Conservation (phyloP, 352 stramenopile species). For the Blastocystis sp. region DNA sequence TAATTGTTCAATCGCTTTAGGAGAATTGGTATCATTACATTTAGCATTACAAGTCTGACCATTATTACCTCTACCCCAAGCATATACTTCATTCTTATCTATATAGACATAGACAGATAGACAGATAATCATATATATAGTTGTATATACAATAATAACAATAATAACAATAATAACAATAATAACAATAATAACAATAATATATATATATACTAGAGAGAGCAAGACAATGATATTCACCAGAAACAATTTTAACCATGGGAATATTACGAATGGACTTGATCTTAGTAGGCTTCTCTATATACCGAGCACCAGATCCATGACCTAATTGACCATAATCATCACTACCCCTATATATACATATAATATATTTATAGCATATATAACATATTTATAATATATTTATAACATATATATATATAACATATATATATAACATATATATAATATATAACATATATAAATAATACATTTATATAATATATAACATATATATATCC, state of each 20-base stretch:
- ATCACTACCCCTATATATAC: conserved; percentile 3
- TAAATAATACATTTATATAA: too few relatives aligned
- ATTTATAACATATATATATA: conserved; percentile 6
- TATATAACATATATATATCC: not conserved
- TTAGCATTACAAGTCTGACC: conserved; percentile 16
- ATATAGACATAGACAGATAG: too few relatives aligned
- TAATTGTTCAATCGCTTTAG: conserved; percentile 6
- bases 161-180: too few relatives aligned
- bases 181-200: too few relatives aligned
- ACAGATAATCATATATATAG: too few relatives aligned
- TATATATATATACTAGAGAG: too few relatives aligned
- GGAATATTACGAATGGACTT: conserved; percentile 1
- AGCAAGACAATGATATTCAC: conserved; percentile 13
- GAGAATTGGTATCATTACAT: conserved; percentile 15
- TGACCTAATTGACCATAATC: conserved; percentile 22
- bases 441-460: too few relatives aligned
- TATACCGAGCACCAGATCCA: conserved; percentile 7
- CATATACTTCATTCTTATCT: conserved; percentile 17
- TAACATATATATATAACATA: too few relatives aligned
- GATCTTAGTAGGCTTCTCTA: conserved; percentile 21
- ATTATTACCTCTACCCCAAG: conserved; percentile 11
- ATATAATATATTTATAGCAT: too few relatives aligned
- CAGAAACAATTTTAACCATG: conserved; percentile 4
- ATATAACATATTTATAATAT: not conserved
- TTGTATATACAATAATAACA: too few relatives aligned